phyloP scores from a whole-genome alignment of 805 yeast species.

The Yamadazyma ubonensis region DNA sequence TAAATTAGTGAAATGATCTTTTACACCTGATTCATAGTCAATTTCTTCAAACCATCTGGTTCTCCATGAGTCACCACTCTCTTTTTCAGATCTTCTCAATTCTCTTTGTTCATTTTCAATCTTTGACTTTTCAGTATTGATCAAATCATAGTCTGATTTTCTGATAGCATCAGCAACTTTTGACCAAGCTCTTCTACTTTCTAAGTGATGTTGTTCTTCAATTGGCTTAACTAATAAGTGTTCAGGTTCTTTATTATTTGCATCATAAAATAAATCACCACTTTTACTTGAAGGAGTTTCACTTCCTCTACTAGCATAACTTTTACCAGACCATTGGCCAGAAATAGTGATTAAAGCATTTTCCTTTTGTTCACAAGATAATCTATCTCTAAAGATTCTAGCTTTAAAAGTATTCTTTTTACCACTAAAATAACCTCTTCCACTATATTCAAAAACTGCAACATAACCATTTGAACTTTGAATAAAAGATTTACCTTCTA shows the following conservation, averaged over 20 bases:
- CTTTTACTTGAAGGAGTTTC: constrained; percentile 44
- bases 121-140: constrained; percentile 69
- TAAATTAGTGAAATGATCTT: constrained; percentile 37
- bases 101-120: constrained; percentile 87
- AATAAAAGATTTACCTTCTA: constrained; percentile 84
- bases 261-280: constrained; percentile 62
- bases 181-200: constrained; percentile 86
- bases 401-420: constrained; percentile 93
- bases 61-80: constrained; percentile 65
- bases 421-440: constrained; percentile 94
- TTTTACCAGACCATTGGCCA: constrained; percentile 91
- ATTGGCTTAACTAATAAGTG: constrained; percentile 74
- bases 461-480: constrained; percentile 78
- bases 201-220: constrained; percentile 76
- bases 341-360: constrained; percentile 73
- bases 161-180: constrained; percentile 86
- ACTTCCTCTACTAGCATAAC: constrained; percentile 60
- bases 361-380: constrained; percentile 49
- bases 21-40: constrained; percentile 23
- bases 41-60: constrained; percentile 73
- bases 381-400: constrained; percentile 58
- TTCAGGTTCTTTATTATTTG: constrained; percentile 48
- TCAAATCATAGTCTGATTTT: constrained; percentile 69
- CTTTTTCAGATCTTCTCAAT: constrained; percentile 69
- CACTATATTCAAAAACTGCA: constrained; percentile 75